Evolutionary conservation across 768 basidiomycete species (phyloP).

Genomic region (Ramaria sp.): DNA sequence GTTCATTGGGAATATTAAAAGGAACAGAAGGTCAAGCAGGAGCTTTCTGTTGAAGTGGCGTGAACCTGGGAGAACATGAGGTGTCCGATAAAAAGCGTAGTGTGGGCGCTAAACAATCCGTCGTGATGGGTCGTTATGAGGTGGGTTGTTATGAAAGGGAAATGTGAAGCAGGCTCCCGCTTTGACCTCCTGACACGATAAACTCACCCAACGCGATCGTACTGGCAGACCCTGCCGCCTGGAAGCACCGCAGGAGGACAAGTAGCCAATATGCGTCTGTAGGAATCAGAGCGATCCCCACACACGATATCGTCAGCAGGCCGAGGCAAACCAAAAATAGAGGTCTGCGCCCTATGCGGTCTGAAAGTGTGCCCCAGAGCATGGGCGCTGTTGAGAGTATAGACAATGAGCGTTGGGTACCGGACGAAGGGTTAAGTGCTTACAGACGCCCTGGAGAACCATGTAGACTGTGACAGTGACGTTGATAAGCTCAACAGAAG

Average conservation of each 20-base stretch:
- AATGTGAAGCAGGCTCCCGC: neutral
- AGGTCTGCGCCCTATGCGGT: conserved; percentile 51
- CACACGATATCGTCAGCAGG: conserved; percentile 53
- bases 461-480: conserved; percentile 74
- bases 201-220: conserved; percentile 58
- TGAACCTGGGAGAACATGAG: too few species aligned
- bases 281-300: conserved; percentile 46
- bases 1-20: neutral
- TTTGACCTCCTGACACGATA: neutral
- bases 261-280: conserved; percentile 65
- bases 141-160: neutral
- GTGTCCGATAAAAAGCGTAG: too few species aligned
- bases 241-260: conserved; percentile 68
- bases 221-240: conserved; percentile 71
- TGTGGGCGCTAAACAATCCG: too few species aligned
- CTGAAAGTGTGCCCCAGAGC: conserved; percentile 46
- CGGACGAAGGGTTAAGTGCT: conserved; percentile 12
- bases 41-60: neutral
- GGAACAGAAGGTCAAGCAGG: neutral
- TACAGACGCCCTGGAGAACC: conserved; percentile 53
- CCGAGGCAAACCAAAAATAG: conserved; percentile 53
- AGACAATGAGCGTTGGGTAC: neutral
- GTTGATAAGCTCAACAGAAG: conserved; percentile 63
- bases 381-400: conserved; percentile 35
- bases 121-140: too few species aligned